Percentiles rank a stretch among this genome's conserved stretches.
These are phyloP conservation scores for Herpetomonas samuelpessoai DNA, from an alignment of 208 protist species.

Conservation along the genomic window DNA sequence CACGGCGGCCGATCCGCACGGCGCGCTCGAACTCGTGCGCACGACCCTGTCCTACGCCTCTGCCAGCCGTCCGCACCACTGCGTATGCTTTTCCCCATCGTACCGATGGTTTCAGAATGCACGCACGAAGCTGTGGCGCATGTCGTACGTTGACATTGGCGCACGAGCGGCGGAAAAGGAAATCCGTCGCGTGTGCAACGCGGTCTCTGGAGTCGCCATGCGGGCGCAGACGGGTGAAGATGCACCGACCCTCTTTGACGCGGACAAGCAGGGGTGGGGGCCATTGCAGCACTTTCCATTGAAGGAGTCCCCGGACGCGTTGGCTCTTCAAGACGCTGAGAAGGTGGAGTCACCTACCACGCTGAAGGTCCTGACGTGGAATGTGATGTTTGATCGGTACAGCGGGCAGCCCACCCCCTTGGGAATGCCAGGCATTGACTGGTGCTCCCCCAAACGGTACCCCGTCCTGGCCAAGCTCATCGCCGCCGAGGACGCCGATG, in stretches of 20 bases:
- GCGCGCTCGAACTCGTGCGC: slow-evolving; percentile 25
- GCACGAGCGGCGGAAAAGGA: slow-evolving; percentile 21
- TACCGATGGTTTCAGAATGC: slow-evolving; percentile 72
- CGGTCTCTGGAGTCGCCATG: slow-evolving; percentile 25
- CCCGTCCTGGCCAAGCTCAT: slow-evolving; percentile 80
- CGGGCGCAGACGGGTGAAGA: slow-evolving; percentile 6
- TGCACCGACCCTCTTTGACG: slow-evolving; percentile 13
- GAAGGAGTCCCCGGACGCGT: background rate
- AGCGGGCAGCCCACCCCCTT: slow-evolving; percentile 85
- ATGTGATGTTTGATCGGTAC: slow-evolving; percentile 92
- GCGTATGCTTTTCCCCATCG: slow-evolving; percentile 65
- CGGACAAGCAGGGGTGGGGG: slow-evolving; percentile 19
- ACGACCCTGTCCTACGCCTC: slow-evolving; percentile 36
- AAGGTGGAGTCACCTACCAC: slow-evolving; percentile 1
- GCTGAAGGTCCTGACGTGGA: slow-evolving; percentile 84
- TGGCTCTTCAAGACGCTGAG: background rate
- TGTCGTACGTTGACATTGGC: slow-evolving; percentile 83
- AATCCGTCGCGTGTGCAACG: slow-evolving; percentile 49
- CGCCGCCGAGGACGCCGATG: slow-evolving; percentile 70
- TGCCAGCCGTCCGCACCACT: slow-evolving; percentile 38
- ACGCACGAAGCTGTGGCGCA: slow-evolving; percentile 58
- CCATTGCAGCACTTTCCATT: slow-evolving; percentile 13
- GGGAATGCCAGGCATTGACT: slow-evolving; percentile 91
- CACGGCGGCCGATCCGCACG: slow-evolving; percentile 18
- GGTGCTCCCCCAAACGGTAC: slow-evolving; percentile 86